Base-by-base conservation (phyloP, 192 early-diverging fungal species). In the Dissophora globulifera region DNA sequence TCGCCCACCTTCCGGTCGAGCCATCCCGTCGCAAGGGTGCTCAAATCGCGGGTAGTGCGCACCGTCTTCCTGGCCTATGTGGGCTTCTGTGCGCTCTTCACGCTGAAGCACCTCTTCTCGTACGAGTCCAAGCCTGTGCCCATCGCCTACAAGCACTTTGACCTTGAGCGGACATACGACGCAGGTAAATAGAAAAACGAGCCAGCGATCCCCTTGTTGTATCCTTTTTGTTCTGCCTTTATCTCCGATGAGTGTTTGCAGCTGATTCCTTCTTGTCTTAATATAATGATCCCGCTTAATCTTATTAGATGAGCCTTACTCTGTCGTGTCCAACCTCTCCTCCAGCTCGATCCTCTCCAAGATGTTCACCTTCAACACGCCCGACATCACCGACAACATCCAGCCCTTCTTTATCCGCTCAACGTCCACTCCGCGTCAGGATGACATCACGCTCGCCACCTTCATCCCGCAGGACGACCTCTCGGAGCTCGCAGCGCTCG, bases 361-460 rank as follows among this genome's bases (percentile, higher is more conserved):
- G 46, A 78, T 82, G 75, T 71, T 78, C 47, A 65, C 80, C n/a
- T 74, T 74, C 56, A 51, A 17, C 25, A 69, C 68, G 7, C 62
- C 69, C 3, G 66, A 67, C 13, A 59, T 64, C 26, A 72, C 68
- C 0, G 75, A 82, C 40, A 68, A 61, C 19, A 78, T 82, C 23
- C 58, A 74, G 26, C 75, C 68, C 2, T 82, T 74, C 71, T 74
- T 69, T 50, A 50, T 74, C 20, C 75, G 80, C 0, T 70, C 75
- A 8, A 30, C 41, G 2, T 49, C 64, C 4, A 78, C 51, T 20
- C 86, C 84, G 20, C 50, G 57, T 4, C 48, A 43, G 17, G 71
- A 84, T 15, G 83, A 85, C 35, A 79, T 88, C 19, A 78, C 86
- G 1, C 57, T 83, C 1, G 80, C 75, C n/a, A 83, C 84, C 5